Evolutionary conservation across 495 filamentous ascomycete genomes (phyloP), one percentile per base, ranked within the genome.

Genomic region (Copromyces sp.): DNA sequence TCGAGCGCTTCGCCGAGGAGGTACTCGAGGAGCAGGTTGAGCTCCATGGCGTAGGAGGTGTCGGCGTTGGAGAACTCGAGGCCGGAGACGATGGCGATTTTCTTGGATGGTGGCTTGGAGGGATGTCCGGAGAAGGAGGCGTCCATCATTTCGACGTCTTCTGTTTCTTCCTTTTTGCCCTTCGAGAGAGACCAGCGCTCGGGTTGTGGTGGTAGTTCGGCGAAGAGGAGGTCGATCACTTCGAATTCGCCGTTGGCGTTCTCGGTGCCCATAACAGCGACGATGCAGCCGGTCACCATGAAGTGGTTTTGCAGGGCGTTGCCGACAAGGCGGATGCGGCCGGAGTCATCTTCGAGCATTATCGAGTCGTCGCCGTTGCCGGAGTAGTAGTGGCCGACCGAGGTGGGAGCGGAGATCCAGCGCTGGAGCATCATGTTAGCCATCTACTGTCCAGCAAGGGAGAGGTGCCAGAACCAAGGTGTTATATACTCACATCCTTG

Each of bases 271-370:
- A 99, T 86, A 0, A 92, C 94, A 14, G 94, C 94, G 45, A 98
- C 86, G 71, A 98, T 92, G 73, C 91, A 94, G 8, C 96, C 96
- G 0, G 96, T 99, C 17, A 96, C 94, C 8, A 98, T 84, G 73
- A 92, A 86, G 9, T 89, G 85, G 12, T 85, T 82, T 70, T 86
- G 80, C 42, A 98, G 81, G 14, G 87, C 78, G 40, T 85, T 82
- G 1, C 96, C 96, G 7, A 90, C 89, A 7, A 99, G 84, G 9
- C 92, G 87, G 72, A 99, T 82, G n/a, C 96, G 90, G 32, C 96
- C 96, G 8, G 93, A 97, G 78, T 98, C 95, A 78, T 99, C 96
- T 79, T 99, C 96, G 42, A 99, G 84, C 89, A 94, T 97, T 69
- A 91, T 88, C 44, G 92, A 84, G 74, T 93, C 89, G 3, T 80